Percentiles rank a stretch among this genome's conserved stretches.
Evolutionary conservation across 176 grass and related monocot genomes (phyloP).

Genomic region (Elymus sibiricus): DNA sequence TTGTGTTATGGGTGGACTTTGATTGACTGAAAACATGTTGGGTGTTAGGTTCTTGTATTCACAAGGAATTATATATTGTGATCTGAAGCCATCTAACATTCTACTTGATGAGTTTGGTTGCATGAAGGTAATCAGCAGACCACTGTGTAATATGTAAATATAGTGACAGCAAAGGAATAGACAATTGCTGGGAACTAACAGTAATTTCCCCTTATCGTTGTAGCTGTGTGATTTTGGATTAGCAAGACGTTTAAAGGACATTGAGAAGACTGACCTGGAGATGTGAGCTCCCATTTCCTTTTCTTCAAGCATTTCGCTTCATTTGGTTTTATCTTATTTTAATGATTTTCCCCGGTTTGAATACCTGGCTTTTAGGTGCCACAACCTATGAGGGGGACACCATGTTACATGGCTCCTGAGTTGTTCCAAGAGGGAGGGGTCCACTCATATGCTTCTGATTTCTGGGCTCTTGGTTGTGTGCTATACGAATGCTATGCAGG

Average conservation of each 20-base stretch:
- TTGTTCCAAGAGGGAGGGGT: conserved; percentile 87
- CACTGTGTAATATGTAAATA: conserved; percentile 4
- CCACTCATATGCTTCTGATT: conserved; percentile 98
- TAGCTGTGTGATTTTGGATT: conserved; percentile 98
- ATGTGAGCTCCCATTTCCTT: conserved; percentile 43
- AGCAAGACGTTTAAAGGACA: conserved; percentile 82
- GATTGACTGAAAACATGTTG: conserved; percentile 24
- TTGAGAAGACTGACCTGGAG: conserved; percentile 55
- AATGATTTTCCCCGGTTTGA: conserved; percentile 6
- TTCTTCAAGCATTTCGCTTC: conserved; percentile 5
- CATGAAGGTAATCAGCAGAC: conserved; percentile 73
- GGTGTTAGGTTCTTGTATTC: conserved; percentile 90
- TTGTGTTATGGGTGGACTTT: conserved; percentile 4
- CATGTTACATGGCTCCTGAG: conserved; percentile 99
- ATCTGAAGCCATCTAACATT: conserved; percentile 98
- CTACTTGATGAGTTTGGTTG: conserved; percentile 91
- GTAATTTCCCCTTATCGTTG: conserved; percentile 16
- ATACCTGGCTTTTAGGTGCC: conserved; percentile 46
- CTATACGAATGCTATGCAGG: conserved; percentile 94
- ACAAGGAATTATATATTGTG: conserved; percentile 93
- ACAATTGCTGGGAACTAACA: conserved; percentile 11
- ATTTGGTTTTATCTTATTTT: conserved; percentile 23
- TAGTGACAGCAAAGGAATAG: conserved; percentile 2
- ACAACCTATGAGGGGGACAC: conserved; percentile 84
- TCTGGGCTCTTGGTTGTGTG: conserved; percentile 96